Base-by-base conservation (phyloP, 2,329 filamentous ascomycete species). In the Aureobasidium sp. region DNA sequence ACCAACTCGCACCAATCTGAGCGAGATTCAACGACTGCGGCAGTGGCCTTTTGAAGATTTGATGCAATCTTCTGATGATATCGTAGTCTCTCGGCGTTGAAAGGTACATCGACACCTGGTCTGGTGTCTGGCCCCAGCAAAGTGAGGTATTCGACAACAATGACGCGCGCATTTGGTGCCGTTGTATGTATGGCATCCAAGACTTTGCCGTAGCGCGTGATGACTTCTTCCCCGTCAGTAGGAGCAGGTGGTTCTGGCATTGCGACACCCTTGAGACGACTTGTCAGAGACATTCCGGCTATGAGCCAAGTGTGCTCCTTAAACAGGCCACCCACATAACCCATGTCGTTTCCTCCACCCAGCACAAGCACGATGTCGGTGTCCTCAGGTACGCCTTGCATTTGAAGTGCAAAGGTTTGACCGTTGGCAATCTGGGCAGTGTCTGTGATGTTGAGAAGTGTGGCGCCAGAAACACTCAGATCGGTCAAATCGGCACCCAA, bases 341-440 rank as follows among this genome's bases (percentile, higher is more conserved):
- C 64, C 39, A 71, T 62, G 56, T 71, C 70, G 51, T 71, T 71
- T 12, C 70, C 69, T 27, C 70, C 70, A 54, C 64, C 66, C 11
- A 66, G 66, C 10, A 71, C 61, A 14, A 68, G 60, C 3, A 72
- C 68, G 21, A 70, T 58, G 48, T 71, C 67, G 8, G 55, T 22
- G 38, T 70, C 64, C 2, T 48, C 44, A 0, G 68, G 68, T 10
- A 73, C 47, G 3, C 55, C 60, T 12, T 61, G 45, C 25, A 72
- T 59, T 60, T 73, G 70, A 19, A 70, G 68, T 27, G 62, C 52
- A 54, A 70, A 69, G 2, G 53, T 49, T 19, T 57, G 49, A n/a
- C 59, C 60, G 25, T 53, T 50, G 25, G 55, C 44, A 22, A 42
- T 21, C 56, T 72, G 70, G 2, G 68, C 63, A 25, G 68, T 66